These are phyloP conservation scores for Sarcomyxa edulis DNA, from an alignment of 768 basidiomycete genomes.

Conservation along the genomic window DNA sequence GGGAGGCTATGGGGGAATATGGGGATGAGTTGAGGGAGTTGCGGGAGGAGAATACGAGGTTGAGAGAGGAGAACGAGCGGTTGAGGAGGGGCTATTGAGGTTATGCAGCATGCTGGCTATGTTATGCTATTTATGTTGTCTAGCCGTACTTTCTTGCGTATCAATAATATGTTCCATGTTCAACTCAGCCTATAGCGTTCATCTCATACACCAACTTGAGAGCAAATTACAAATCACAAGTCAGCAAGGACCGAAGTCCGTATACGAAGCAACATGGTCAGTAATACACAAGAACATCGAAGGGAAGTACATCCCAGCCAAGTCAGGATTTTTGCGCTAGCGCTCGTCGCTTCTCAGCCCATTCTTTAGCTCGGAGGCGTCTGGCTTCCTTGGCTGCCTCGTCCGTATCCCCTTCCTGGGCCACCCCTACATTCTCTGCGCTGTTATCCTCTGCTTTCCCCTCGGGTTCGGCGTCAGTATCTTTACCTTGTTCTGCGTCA, in stretches of 20 bases:
- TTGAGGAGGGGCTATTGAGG: slow-evolving; percentile 42
- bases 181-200: too few species aligned
- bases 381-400: slow-evolving; percentile 38
- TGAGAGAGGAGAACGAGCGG: slow-evolving; percentile 65
- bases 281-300: background rate
- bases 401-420: slow-evolving; percentile 23
- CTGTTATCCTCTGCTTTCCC: slow-evolving; percentile 11
- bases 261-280: too few species aligned
- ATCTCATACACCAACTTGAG: too few species aligned
- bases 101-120: too few species aligned
- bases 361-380: slow-evolving; percentile 51
- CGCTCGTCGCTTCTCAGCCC: slow-evolving; percentile 45
- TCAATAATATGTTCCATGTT: too few species aligned
- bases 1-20: slow-evolving; percentile 57
- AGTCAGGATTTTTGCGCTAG: too few species aligned
- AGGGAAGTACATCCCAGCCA: background rate
- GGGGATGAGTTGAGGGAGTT: slow-evolving; percentile 52
- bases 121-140: too few species aligned
- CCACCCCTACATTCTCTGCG: slow-evolving; percentile 23
- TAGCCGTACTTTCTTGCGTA: too few species aligned
- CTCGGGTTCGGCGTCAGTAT: background rate
- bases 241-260: too few species aligned
- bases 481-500: slow-evolving; percentile 26
- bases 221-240: too few species aligned
- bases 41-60: slow-evolving; percentile 61